Base-by-base conservation (phyloP, 441 rosid species). In the Capsella rubella region DNA sequence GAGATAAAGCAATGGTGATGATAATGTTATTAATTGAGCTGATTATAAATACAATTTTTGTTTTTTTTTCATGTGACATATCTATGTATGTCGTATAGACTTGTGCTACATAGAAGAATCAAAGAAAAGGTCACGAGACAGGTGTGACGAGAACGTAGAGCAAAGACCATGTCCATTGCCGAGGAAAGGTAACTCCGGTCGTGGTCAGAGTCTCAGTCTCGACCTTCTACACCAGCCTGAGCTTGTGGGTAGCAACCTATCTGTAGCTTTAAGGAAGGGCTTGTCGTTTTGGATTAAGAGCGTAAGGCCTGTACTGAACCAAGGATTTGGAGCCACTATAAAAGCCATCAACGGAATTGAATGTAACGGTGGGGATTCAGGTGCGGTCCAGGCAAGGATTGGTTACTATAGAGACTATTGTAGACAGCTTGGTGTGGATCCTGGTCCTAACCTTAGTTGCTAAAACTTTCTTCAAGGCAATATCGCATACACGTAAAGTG, bases 241-340 rank as follows among this genome's bases (percentile, higher is more conserved):
- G 71, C 83, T 79, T 0, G 87, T 86, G 8, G 82, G 84, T 47
- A 82, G 65, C 13, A 83, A 85, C 72, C 83, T 82, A 1, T 16
- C 76, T 5, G 72, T 87, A 10, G 77, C 90, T 1, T 87, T 86
- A 61, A 82, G 74, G 82, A 76, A 84, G 0, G 84, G 82, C 9
- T 46, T 89, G n/a, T 84, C 84, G 91, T 84, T 34, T 46, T 89
- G 89, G 94, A 83, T 74, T 78, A 84, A 69, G 54, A 56, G 15
- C 10, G 93, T 87, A 9, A 83, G 84, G 16, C 70, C 84, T 0
- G 80, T 84, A 0, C 45, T 84, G 5, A 49, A 66, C 54, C 85
- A 85, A 80, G 93, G 93, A 5, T 89, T 89, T 40, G 93, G 93
- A 8, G 86, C 90, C 10, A 87, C 91, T 0, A 87, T 73, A 46